Base-by-base conservation (phyloP, 2,329 filamentous ascomycete genomes). In the Trichoderma citrinoviride region DNA sequence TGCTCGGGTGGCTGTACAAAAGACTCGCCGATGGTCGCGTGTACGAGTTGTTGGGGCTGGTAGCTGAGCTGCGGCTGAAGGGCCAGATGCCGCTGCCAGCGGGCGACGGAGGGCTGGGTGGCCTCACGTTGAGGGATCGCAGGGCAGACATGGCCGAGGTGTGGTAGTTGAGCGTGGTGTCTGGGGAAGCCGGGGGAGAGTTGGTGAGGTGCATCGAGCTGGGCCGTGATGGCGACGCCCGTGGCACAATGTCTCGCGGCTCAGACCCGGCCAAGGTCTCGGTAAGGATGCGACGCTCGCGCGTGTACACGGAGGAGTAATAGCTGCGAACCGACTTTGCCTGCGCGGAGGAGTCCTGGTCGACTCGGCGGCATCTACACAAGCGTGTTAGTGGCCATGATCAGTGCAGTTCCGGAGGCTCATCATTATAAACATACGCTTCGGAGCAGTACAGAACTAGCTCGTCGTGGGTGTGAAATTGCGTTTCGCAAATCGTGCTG, bases 401-500 rank as follows among this genome's bases (percentile, higher is more conserved):
- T 25, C 33, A 5, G n/a, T 7, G 7, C 50, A 49, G 10, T 6
- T 17, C 10, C 7, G 21, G n/a, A 44, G 27, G 46, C 12, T 37
- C 33, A 33, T 7, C 63, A 53, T 33, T 61, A 19, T 58, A 61
- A 65, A 80, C 85, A 77, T 81, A 87, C 85, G 79, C 76, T 72
- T 88, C 85, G 43, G 86, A 88, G 75, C 86, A 89, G 77, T 88
- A 89, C 49, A 88, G 75, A 67, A 81, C 80, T 67, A 80, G 83
- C 70, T 85, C 85, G 71, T 85, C 83, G 46, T 81, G 78, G 56
- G 85, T 81, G 25, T 86, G 75, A 73, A 88, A 88, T 76, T 88
- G 85, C 77, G 88, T 88, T 74, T 88, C 86, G 74, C 86, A 89
- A 10, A 82, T 84, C 86, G 88, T 88, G 76, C 86, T 89, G 70